A percentile compares a stretch with the other conserved stretches of the same genome.
Conservation (phyloP, 192 early-diverging fungal genomes). For the Lobulomyces angularis region DNA sequence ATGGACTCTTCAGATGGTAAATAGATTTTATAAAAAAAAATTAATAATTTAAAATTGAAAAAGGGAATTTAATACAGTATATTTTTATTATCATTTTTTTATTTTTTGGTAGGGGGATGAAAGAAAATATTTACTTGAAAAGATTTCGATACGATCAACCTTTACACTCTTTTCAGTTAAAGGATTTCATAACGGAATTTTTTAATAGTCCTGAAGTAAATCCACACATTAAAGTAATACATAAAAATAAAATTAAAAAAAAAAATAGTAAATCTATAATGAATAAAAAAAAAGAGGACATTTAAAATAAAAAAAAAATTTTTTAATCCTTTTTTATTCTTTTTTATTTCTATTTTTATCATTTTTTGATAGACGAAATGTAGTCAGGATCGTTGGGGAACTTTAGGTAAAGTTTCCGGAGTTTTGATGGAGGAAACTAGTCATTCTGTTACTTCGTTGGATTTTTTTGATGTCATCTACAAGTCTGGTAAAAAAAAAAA, state of each 20-base stretch:
- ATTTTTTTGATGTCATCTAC: slow-evolving; percentile 30
- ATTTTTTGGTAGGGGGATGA: slow-evolving; percentile 23
- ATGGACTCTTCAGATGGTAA: slow-evolving; percentile 32
- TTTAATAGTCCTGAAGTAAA: slow-evolving; percentile 25
- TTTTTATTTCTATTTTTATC: neutral
- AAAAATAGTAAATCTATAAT: too few species aligned
- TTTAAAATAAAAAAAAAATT: too few species aligned
- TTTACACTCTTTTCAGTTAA: slow-evolving; percentile 19
- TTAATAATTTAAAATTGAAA: neutral
- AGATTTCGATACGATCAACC: slow-evolving; percentile 26
- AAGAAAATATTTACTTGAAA: slow-evolving; percentile 25
- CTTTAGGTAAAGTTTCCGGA: slow-evolving; percentile 20
- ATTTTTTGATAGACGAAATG: slow-evolving; percentile 13
- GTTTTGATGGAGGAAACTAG: slow-evolving; percentile 18
- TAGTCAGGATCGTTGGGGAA: slow-evolving; percentile 27
- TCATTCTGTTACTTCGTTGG: slow-evolving; percentile 23
- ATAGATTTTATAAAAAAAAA: neutral
- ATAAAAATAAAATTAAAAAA: too few species aligned
- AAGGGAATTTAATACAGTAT: too few species aligned
- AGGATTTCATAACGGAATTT: slow-evolving; percentile 27
- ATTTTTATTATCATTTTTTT: too few species aligned
- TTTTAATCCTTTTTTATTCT: neutral
- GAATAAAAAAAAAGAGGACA: too few species aligned
- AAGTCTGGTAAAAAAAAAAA: slow-evolving; percentile 4
- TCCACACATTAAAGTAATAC: slow-evolving; percentile 18